Percentiles rank a stretch among this genome's conserved stretches.
Conservation (phyloP, 768 basidiomycete species). For the Candolleomyces aberdarensis region DNA sequence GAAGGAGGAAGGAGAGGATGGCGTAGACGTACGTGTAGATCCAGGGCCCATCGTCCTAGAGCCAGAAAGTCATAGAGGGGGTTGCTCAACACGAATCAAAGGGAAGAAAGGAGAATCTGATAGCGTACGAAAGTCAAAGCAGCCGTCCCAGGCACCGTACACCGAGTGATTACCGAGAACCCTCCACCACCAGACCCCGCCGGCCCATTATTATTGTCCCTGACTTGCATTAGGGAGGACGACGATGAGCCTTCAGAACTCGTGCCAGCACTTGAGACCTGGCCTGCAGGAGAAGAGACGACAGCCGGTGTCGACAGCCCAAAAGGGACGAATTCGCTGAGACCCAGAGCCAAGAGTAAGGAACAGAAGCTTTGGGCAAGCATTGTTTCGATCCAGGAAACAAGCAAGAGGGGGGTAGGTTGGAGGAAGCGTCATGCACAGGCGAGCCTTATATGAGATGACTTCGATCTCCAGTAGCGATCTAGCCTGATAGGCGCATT, state of each 20-base stretch:
- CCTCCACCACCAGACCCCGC: background rate
- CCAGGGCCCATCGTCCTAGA: conserved; percentile 43
- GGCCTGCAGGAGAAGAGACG: background rate
- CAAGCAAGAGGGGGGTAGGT: no score
- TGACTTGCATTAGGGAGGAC: no score
- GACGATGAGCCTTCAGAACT: no score
- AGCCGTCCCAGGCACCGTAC: conserved; percentile 35
- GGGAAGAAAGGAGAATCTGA: background rate
- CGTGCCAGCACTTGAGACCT: no score
- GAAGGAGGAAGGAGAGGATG: background rate
- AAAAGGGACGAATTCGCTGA: background rate
- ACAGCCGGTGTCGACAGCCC: background rate
- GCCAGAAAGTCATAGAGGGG: conserved; percentile 17
- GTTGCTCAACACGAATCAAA: background rate
- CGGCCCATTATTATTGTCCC: no score
- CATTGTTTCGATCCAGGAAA: conserved; percentile 1
- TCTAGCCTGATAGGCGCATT: no score
- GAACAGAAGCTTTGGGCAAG: background rate
- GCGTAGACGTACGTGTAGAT: conserved; percentile 27
- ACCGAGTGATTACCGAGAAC: conserved; percentile 27
- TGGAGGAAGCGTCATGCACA: no score
- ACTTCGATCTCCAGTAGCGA: no score
- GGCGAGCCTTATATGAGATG: no score
- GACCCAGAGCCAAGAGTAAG: background rate
- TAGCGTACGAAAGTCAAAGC: conserved; percentile 43